Base-by-base conservation (phyloP, 768 basidiomycete species). In the Brasilioporus rufonigricans region DNA sequence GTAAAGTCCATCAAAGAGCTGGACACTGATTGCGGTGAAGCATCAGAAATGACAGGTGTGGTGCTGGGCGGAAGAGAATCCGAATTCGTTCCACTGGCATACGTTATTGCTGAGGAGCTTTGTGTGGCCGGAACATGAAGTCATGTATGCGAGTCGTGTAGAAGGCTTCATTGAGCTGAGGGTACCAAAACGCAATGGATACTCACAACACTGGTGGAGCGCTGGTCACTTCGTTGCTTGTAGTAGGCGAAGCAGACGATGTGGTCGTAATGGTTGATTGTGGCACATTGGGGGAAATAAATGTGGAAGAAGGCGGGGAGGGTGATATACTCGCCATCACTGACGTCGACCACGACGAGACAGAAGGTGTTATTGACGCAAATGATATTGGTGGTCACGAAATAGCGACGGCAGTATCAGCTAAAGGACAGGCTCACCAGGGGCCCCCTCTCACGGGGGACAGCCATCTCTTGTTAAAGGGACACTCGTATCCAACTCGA, bases 131-230 rank as follows among this genome's bases (percentile, higher is more conserved):
- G n/a, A n/a, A n/a, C n/a, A n/a, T n/a, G n/a, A n/a, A n/a, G n/a
- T n/a, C n/a, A n/a, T n/a, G n/a, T n/a, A 48, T 41, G 27, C 23
- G 11, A 33, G 21, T 21, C 26, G 11, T 44, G 8, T 8, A 7
- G 8, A 4, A 27, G 14, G 18, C 43, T 27, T 55, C 21, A 44
- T n/a, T 47, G 39, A 40, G 45, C 26, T 23, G 27, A 52, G 35
- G 21, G 19, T 13, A 24, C 8, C n/a, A 21, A 51, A 36, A 14
- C 12, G 18, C 24, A 21, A 26, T 9, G 21, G 24, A 49, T 24
- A 39, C 58, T 46, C 27, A 63, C 62, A 14, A 31, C 18, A 29
- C 5, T n/a, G n/a, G n/a, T 9, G 54, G 43, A 29, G 43, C 16
- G 39, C 18, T 44, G 14, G 4, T 4, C 10, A 5, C 31, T 21